Percentiles rank a stretch among this genome's conserved stretches.
Evolutionary conservation across 768 basidiomycete species (phyloP).

Genomic region (Agrocybe chaxingu): DNA sequence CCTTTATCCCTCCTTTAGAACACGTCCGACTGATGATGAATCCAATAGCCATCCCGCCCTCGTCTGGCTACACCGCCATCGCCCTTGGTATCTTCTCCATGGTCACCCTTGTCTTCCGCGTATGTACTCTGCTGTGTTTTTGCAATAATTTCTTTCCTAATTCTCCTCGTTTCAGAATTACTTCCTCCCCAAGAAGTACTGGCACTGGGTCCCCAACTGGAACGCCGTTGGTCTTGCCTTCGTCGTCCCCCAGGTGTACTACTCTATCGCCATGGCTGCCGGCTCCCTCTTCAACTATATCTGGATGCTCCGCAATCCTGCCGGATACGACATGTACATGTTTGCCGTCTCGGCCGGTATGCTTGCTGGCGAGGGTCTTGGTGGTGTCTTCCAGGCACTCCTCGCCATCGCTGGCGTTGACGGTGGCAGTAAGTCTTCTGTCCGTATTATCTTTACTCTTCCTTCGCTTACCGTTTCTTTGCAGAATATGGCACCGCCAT

Average conservation of each 20-base stretch:
- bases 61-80: constrained; percentile 59
- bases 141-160: background rate
- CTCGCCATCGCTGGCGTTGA: constrained; percentile 50
- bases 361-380: constrained; percentile 58
- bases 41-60: constrained; percentile 42
- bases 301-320: constrained; percentile 45
- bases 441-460: background rate
- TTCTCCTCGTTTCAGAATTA: constrained; percentile 24
- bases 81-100: constrained; percentile 44
- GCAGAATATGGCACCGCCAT: constrained; percentile 46
- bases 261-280: constrained; percentile 49
- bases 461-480: background rate
- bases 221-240: constrained; percentile 53
- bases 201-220: constrained; percentile 52
- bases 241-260: constrained; percentile 48
- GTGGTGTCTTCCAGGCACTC: constrained; percentile 58
- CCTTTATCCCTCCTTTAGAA: background rate
- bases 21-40: background rate
- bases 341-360: constrained; percentile 52
- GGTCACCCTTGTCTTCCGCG: constrained; percentile 41
- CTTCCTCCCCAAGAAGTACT: constrained; percentile 48
- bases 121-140: constrained; percentile 3
- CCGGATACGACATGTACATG: constrained; percentile 53
- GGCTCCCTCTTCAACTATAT: constrained; percentile 46
- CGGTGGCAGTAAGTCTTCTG: constrained; percentile 35